These are phyloP conservation scores for Phytophthora colocasiae DNA, from an alignment of 352 stramenopile species.

Conservation along the genomic window DNA sequence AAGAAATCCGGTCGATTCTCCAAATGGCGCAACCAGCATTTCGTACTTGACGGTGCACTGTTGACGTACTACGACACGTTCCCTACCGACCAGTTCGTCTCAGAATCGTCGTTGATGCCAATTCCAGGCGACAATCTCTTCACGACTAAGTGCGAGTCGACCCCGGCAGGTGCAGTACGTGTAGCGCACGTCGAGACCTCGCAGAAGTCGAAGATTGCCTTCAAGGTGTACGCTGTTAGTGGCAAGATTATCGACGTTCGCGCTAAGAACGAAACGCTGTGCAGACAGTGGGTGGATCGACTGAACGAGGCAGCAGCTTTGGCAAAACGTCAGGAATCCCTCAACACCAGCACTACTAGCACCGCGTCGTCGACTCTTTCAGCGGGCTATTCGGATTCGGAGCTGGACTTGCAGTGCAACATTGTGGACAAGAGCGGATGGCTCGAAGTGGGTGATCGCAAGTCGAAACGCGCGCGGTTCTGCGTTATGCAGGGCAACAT, in stretches of 20 bases:
- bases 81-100: constrained; percentile 81
- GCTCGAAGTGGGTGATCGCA: constrained; percentile 81
- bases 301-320: constrained; percentile 72
- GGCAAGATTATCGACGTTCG: constrained; percentile 87
- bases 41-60: constrained; percentile 79
- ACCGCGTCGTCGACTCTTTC: constrained; percentile 74
- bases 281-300: constrained; percentile 77
- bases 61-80: constrained; percentile 88
- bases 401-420: constrained; percentile 73
- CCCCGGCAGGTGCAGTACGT: constrained; percentile 68
- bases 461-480: constrained; percentile 74
- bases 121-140: constrained; percentile 74
- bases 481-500: constrained; percentile 84
- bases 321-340: constrained; percentile 78
- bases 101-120: constrained; percentile 59
- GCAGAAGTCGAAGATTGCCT: constrained; percentile 80
- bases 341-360: constrained; percentile 77
- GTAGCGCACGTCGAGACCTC: constrained; percentile 82
- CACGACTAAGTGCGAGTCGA: constrained; percentile 76
- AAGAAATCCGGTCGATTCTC: constrained; percentile 83
- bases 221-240: constrained; percentile 84
- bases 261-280: constrained; percentile 79
- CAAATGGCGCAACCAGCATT: constrained; percentile 88
- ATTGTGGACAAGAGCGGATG: constrained; percentile 85
- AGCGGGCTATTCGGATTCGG: constrained; percentile 71